Evolutionary conservation across 805 yeast species (phyloP).

Genomic region (Suhomyces tanzawaensis): DNA sequence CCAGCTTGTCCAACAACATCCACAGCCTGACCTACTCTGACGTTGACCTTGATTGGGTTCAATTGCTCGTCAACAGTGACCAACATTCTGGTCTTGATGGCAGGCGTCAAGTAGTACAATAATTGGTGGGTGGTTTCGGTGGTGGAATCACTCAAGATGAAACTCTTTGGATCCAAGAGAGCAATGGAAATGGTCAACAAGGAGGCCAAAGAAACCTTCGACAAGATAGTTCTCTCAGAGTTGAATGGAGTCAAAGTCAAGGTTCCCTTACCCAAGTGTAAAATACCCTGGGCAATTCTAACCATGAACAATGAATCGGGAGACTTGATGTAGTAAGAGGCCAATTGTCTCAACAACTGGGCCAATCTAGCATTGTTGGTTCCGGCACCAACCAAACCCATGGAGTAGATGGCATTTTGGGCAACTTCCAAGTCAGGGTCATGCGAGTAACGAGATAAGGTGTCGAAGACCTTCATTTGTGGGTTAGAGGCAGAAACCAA

Average conservation of each 20-base stretch:
- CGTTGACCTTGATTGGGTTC: constrained; percentile 91
- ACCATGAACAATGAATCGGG: constrained; percentile 90
- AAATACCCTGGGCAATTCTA: constrained; percentile 90
- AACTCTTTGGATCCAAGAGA: constrained; percentile 78
- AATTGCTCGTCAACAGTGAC: constrained; percentile 89
- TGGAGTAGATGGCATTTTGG: constrained; percentile 87
- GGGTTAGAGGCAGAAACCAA: constrained; percentile 90
- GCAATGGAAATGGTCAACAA: constrained; percentile 81
- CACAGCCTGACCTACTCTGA: constrained; percentile 97
- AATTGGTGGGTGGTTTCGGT: constrained; percentile 62
- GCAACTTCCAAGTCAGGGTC: constrained; percentile 94
- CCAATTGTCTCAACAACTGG: constrained; percentile 90
- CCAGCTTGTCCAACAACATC: constrained; percentile 99
- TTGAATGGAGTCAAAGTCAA: constrained; percentile 85
- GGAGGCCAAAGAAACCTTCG: constrained; percentile 88
- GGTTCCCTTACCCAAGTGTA: constrained; percentile 96
- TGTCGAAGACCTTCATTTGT: constrained; percentile 95
- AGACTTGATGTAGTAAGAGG: constrained; percentile 87
- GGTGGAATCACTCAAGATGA: constrained; percentile 64
- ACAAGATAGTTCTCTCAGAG: constrained; percentile 80
- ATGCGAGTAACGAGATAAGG: constrained; percentile 93
- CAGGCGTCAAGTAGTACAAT: constrained; percentile 81
- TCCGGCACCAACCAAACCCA: constrained; percentile 99
- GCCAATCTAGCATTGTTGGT: constrained; percentile 98
- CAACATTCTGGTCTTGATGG: constrained; percentile 89